Evolutionary conservation across 441 rosid species (phyloP).

Genomic region (Mallotus japonicus): DNA sequence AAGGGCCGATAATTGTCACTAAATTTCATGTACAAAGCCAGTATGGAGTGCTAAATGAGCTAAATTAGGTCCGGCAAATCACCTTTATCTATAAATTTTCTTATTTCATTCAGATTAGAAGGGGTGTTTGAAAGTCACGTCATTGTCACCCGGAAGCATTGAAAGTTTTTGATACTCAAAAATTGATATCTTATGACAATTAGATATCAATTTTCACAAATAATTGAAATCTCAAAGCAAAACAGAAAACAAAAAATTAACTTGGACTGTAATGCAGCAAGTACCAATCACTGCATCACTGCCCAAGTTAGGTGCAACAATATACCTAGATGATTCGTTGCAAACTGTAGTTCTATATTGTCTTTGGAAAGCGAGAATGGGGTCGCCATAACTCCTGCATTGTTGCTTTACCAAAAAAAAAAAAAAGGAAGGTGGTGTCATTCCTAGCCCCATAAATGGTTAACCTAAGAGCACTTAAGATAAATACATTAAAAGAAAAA

Average conservation of each 20-base stretch:
- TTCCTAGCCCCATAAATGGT: no score
- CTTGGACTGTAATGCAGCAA: neutral
- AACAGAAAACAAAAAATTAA: no score
- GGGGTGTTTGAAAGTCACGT: no score
- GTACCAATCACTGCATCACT: slow-evolving; percentile 2
- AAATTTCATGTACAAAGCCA: neutral
- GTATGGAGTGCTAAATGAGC: neutral
- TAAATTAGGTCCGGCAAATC: no score
- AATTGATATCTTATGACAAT: no score
- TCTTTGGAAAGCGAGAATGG: slow-evolving; percentile 62
- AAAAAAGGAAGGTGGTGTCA: slow-evolving; percentile 18
- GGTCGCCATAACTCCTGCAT: slow-evolving; percentile 59
- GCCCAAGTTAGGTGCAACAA: neutral
- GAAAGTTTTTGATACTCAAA: neutral
- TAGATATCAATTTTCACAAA: neutral
- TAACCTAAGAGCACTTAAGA: no score
- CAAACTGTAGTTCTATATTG: slow-evolving; percentile 60
- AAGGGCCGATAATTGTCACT: neutral
- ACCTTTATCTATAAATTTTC: no score
- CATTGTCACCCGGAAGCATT: neutral
- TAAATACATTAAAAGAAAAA: no score
- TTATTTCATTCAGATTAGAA: no score
- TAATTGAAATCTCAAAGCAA: neutral
- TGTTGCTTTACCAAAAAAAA: slow-evolving; percentile 44
- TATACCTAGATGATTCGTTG: slow-evolving; percentile 66